phyloP scores from a whole-genome alignment of 2,329 filamentous ascomycete species.

The Whalleya microplaca region DNA sequence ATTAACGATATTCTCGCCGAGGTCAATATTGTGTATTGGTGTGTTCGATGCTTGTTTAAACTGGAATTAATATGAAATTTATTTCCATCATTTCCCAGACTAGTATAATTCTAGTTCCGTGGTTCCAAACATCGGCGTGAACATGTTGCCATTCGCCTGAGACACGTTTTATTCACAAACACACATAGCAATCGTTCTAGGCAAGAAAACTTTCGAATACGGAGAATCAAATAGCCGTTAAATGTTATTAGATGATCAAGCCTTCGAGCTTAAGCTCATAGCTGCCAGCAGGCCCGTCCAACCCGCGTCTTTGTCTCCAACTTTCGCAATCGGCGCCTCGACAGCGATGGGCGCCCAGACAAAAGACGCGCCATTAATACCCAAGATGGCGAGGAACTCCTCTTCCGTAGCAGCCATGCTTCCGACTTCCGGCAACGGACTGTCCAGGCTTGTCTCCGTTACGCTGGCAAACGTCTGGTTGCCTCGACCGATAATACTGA shows the following conservation, averaged over 20 bases:
- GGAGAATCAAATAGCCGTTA: neutral
- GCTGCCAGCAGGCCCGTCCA: constrained; percentile 40
- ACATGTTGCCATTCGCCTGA: too few relatives aligned
- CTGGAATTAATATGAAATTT: too few relatives aligned
- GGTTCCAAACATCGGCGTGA: too few relatives aligned
- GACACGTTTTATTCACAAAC: too few relatives aligned
- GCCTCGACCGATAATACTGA: constrained; percentile 37
- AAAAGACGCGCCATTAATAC: constrained; percentile 45
- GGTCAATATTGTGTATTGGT: too few relatives aligned
- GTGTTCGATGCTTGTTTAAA: too few relatives aligned
- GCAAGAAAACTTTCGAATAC: too few relatives aligned
- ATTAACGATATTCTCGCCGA: too few relatives aligned
- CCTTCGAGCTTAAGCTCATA: constrained; percentile 35
- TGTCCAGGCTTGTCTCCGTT: constrained; percentile 7
- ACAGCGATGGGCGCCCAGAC: constrained; percentile 49
- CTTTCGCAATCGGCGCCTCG: constrained; percentile 46
- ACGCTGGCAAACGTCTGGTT: constrained; percentile 39
- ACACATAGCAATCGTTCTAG: too few relatives aligned
- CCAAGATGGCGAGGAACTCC: constrained; percentile 48
- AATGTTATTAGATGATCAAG: constrained; percentile 10
- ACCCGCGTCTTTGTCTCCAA: constrained; percentile 40
- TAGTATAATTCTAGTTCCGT: too few relatives aligned
- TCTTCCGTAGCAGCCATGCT: constrained; percentile 31
- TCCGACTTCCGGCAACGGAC: constrained; percentile 11
- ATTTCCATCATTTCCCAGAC: too few relatives aligned